Evolutionary conservation across 495 filamentous ascomycete species (phyloP).

Genomic region (Neurospora sublineolata): DNA sequence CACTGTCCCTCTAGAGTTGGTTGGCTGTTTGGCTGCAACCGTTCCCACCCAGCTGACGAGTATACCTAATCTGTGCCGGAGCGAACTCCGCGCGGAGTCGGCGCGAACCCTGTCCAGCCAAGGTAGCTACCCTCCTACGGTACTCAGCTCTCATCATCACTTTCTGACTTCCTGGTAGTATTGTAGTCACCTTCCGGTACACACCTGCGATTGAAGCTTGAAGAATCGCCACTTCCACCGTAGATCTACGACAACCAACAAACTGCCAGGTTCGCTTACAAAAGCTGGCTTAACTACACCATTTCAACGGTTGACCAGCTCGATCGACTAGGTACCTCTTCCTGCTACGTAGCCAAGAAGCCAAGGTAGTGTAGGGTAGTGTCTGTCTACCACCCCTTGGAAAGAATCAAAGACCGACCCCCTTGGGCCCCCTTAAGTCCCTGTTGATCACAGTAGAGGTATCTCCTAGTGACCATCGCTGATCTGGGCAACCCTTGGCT

Average conservation of each 20-base stretch:
- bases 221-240: neutral
- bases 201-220: too few relatives aligned
- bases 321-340: too few relatives aligned
- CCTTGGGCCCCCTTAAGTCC: neutral
- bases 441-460: neutral
- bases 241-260: neutral
- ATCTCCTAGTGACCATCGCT: neutral
- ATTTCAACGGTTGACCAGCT: neutral
- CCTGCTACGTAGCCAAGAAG: neutral
- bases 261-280: neutral
- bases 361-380: neutral
- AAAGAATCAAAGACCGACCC: neutral
- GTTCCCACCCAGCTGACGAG: too few relatives aligned
- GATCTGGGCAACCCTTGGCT: neutral
- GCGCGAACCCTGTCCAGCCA: neutral
- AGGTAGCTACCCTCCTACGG: neutral
- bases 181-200: too few relatives aligned
- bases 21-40: too few relatives aligned
- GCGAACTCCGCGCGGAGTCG: neutral
- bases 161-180: neutral
- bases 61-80: neutral
- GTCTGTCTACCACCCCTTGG: neutral
- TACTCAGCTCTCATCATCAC: neutral
- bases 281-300: neutral
- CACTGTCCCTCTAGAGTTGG: neutral